Percentiles rank a stretch among this genome's conserved stretches.
Evolutionary conservation across 2,329 filamentous ascomycete species (phyloP).

Genomic region (Emergomyces africanus): DNA sequence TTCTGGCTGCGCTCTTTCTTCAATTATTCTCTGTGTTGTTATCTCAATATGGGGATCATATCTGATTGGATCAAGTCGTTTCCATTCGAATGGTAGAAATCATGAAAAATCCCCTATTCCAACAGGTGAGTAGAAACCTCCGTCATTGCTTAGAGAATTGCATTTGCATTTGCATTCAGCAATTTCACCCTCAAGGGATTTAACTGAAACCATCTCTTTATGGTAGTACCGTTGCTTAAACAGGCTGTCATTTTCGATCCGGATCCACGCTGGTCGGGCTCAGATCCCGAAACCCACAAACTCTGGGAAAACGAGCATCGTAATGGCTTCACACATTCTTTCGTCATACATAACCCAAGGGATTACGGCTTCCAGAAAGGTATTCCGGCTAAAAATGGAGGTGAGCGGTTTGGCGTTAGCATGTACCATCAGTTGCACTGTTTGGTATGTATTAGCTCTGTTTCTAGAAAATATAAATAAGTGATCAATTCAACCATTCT

Average conservation of each 20-base stretch:
- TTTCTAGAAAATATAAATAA: not conserved
- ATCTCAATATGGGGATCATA: not conserved
- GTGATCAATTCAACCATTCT: not conserved
- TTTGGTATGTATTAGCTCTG: not conserved
- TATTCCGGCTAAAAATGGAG: not conserved
- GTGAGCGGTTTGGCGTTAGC: not conserved
- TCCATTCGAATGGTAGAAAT: not conserved
- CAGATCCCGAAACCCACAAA: not conserved
- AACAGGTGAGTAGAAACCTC: not conserved
- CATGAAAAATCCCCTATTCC: not conserved
- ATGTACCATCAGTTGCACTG: constrained; percentile 1
- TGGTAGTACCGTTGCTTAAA: not conserved
- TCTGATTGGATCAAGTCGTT: not conserved
- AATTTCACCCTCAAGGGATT: not conserved
- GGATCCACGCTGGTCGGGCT: not conserved
- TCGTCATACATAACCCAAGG: not conserved
- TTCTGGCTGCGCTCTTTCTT: not conserved
- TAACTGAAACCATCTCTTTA: too few relatives aligned
- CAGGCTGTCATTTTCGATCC: not conserved
- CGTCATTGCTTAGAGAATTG: not conserved
- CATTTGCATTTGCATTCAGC: not conserved
- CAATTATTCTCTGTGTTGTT: not conserved
- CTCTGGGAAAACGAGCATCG: not conserved
- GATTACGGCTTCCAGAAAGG: not conserved
- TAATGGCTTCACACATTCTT: not conserved